A percentile compares a stretch with the other conserved stretches of the same genome.
These are phyloP conservation scores for Thozetella sp. DNA, from an alignment of 495 filamentous ascomycete genomes.

Conservation along the genomic window DNA sequence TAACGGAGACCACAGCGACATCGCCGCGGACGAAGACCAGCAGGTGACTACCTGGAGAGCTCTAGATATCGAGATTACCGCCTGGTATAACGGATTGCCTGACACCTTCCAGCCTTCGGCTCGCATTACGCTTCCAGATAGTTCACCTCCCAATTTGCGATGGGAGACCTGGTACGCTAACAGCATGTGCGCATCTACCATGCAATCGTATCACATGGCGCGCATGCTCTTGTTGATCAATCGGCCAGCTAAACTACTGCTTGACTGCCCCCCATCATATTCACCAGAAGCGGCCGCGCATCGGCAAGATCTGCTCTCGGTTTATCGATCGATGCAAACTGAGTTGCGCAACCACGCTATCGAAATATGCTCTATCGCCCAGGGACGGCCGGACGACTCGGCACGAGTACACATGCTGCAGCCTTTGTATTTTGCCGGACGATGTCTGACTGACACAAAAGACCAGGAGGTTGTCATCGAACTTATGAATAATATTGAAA, in stretches of 20 bases:
- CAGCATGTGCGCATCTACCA: neutral
- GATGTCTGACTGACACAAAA: neutral
- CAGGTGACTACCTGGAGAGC: neutral
- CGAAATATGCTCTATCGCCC: neutral
- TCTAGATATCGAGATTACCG: neutral
- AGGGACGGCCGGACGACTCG: neutral
- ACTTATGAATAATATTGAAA: neutral
- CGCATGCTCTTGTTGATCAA: neutral
- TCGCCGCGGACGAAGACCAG: neutral
- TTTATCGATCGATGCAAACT: neutral
- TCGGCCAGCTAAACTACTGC: neutral
- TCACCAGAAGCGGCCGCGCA: neutral
- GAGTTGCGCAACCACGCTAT: neutral
- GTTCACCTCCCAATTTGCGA: neutral
- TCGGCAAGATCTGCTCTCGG: neutral
- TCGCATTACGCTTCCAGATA: neutral
- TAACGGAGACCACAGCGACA: neutral
- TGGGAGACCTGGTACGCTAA: neutral
- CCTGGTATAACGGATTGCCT: neutral
- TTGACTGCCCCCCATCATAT: neutral
- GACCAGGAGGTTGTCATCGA: neutral
- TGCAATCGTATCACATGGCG: neutral
- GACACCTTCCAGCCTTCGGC: neutral
- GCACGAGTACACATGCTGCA: neutral
- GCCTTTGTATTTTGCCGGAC: neutral